phyloP scores from a whole-genome alignment of 352 stramenopile species.

The Globisporangium recalcitrans region DNA sequence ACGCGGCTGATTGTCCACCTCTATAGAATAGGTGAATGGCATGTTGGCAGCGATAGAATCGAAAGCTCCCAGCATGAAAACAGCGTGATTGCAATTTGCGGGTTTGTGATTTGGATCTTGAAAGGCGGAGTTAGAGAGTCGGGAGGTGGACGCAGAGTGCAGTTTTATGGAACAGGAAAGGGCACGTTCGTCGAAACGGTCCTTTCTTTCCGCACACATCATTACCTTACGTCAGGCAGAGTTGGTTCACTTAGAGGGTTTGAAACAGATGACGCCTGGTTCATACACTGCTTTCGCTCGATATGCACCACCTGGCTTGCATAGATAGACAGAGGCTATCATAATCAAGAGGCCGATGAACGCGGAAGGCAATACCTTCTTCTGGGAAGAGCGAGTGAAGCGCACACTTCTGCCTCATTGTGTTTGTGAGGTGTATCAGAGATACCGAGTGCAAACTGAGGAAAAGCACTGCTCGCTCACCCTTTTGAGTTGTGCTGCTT shows the following conservation, averaged over 20 bases:
- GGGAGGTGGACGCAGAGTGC: not conserved
- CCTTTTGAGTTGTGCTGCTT: no score
- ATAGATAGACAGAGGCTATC: no score
- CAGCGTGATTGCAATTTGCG: not conserved
- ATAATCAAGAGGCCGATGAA: no score
- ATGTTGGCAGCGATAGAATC: not conserved
- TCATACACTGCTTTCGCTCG: no score
- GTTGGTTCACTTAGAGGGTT: not conserved
- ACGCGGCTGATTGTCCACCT: not conserved
- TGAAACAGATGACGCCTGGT: not conserved
- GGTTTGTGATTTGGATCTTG: not conserved
- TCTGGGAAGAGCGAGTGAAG: no score
- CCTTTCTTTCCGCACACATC: not conserved
- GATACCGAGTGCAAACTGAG: no score
- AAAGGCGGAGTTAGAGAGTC: not conserved
- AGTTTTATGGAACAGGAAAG: not conserved
- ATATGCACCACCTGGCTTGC: no score
- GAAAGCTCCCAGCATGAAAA: rapidly evolving
- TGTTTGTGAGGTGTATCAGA: no score
- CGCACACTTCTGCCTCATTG: no score
- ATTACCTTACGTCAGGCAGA: not conserved
- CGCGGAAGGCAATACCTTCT: no score
- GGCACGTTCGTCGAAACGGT: not conserved
- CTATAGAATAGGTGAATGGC: not conserved
- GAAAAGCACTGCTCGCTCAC: no score